These are phyloP conservation scores for Vanderwaltozyma yarrowii DNA, from an alignment of 805 yeast species.

Conservation along the genomic window DNA sequence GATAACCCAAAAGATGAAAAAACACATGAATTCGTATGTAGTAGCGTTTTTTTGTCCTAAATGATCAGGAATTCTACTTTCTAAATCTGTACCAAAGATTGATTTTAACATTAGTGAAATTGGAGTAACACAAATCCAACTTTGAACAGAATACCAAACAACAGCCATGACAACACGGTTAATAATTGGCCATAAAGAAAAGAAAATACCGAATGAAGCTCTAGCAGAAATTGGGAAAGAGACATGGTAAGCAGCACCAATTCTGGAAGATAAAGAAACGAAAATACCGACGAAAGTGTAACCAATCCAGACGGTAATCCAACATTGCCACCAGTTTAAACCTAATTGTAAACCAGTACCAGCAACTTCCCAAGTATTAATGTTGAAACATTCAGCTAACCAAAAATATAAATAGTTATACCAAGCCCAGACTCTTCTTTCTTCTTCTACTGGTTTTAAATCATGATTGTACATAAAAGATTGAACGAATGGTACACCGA, in stretches of 20 bases:
- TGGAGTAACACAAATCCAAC: constrained; percentile 79
- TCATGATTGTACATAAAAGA: constrained; percentile 66
- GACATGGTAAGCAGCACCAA: constrained; percentile 73
- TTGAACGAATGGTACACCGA: constrained; percentile 44
- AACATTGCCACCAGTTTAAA: constrained; percentile 82
- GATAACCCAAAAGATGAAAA: constrained; percentile 73
- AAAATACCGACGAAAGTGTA: constrained; percentile 60
- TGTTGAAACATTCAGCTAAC: constrained; percentile 84
- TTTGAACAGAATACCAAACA: constrained; percentile 84
- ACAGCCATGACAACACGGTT: constrained; percentile 83
- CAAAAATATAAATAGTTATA: constrained; percentile 69
- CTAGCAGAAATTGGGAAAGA: constrained; percentile 79
- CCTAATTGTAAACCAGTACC: constrained; percentile 74
- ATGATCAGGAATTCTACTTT: constrained; percentile 51
- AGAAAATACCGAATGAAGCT: constrained; percentile 78
- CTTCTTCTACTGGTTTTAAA: constrained; percentile 65
- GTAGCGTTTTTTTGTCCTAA: constrained; percentile 52
- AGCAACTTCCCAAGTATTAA: constrained; percentile 87
- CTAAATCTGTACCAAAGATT: constrained; percentile 59
- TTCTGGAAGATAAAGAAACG: constrained; percentile 60
- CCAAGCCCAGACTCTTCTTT: constrained; percentile 80
- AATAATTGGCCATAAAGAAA: constrained; percentile 78
- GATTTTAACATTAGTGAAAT: constrained; percentile 67
- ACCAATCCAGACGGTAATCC: constrained; percentile 86
- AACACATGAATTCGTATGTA: constrained; percentile 61